Percentiles rank a stretch among this genome's conserved stretches.
Evolutionary conservation across 1,284 basidiomycete genomes (phyloP).

Genomic region (Testicularia cyperi): DNA sequence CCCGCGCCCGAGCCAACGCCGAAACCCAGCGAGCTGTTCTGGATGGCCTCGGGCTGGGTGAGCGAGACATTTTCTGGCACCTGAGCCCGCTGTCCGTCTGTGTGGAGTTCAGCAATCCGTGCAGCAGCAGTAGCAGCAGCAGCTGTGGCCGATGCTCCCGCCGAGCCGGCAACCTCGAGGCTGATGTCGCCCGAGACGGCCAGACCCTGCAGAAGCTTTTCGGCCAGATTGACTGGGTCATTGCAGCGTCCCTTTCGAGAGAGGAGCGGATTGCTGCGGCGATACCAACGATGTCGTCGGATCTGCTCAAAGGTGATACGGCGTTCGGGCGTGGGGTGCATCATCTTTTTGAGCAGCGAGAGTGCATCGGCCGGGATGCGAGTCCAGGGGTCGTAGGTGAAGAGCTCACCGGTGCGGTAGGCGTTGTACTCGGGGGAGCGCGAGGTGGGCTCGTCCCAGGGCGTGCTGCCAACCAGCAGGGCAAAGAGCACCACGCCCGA

Average conservation of each 20-base stretch:
- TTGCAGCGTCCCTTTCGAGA: constrained; percentile 49
- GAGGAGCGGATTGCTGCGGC: constrained; percentile 49
- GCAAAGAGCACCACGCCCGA: constrained; percentile 95
- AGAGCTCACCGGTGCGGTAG: constrained; percentile 74
- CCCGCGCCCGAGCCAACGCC: constrained; percentile 14
- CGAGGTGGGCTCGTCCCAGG: constrained; percentile 90
- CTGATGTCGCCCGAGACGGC: constrained; percentile 56
- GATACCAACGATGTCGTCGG: constrained; percentile 57
- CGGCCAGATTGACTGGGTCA: constrained; percentile 57
- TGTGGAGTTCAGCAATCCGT: constrained; percentile 45
- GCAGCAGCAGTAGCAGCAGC: constrained; percentile 13
- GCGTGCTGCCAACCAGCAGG: constrained; percentile 87
- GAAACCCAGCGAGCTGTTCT: constrained; percentile 26
- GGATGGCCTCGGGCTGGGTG: constrained; percentile 56
- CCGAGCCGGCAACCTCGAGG: constrained; percentile 13
- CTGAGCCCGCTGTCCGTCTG: constrained; percentile 52
- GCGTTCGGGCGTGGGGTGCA: constrained; percentile 47
- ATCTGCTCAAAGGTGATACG: constrained; percentile 50
- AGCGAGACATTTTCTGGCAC: constrained; percentile 56
- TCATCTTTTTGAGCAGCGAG: constrained; percentile 52
- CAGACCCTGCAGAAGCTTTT: constrained; percentile 56
- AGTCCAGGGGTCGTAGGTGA: constrained; percentile 77
- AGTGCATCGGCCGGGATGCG: constrained; percentile 68
- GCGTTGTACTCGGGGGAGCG: constrained; percentile 76
- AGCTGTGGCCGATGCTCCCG: no score